These are phyloP conservation scores for carrot (Daucus carota) DNA, from an alignment of 129 eudicot genomes.

Conservation along the genomic window DNA sequence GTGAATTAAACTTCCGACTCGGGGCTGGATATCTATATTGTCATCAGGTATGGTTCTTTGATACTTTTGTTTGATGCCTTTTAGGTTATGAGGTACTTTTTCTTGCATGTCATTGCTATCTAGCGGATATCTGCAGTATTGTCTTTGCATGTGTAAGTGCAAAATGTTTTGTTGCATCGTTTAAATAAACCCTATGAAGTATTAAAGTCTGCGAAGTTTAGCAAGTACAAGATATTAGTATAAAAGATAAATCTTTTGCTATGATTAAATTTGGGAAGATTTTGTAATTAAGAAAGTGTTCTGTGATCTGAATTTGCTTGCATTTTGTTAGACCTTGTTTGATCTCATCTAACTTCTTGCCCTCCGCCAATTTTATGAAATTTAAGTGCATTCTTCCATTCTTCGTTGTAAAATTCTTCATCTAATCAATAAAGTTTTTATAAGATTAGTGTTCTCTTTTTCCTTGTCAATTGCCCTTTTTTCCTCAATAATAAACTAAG, in stretches of 20 bases:
- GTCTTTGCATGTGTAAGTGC: not conserved
- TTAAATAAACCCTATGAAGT: not conserved
- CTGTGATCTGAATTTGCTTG: not conserved
- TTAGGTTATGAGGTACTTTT: not conserved
- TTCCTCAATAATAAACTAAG: not conserved
- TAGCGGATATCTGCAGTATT: not conserved
- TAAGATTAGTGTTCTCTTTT: not conserved
- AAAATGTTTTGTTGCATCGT: not conserved
- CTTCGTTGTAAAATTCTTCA: no score
- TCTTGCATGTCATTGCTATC: not conserved
- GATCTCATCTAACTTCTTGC: not conserved
- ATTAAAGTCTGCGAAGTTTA: not conserved
- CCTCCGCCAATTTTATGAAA: not conserved
- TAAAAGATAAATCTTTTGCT: not conserved
- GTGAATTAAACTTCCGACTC: constrained; percentile 70
- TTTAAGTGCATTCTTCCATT: not conserved
- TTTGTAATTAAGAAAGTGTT: not conserved
- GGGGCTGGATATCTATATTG: constrained; percentile 91
- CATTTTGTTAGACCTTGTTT: not conserved
- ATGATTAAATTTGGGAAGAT: not conserved
- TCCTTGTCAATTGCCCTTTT: not conserved
- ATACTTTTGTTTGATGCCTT: not conserved
- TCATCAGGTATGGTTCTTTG: constrained; percentile 48
- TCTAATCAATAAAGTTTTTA: no score
- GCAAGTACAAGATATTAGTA: not conserved